Percentiles rank a stretch among this genome's conserved stretches.
phyloP scores from a whole-genome alignment of 371 early-diverging fungal species.

The Mucor indicus region DNA sequence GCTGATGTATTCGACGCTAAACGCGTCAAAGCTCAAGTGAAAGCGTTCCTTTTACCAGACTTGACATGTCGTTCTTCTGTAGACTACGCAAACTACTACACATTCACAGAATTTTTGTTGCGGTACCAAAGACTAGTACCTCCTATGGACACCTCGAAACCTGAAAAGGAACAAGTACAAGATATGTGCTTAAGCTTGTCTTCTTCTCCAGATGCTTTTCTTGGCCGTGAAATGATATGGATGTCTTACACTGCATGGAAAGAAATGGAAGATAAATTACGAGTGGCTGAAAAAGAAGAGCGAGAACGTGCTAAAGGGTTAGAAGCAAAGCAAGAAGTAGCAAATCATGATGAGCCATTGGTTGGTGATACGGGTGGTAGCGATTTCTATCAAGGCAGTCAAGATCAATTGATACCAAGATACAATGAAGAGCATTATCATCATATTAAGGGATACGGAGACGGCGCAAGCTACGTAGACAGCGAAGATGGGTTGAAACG shows the following conservation, averaged over 20 bases:
- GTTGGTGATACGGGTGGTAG: not conserved
- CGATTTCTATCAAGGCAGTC: slow-evolving; percentile 30
- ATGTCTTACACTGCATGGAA: slow-evolving; percentile 73
- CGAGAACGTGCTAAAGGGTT: slow-evolving; percentile 47
- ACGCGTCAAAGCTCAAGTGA: slow-evolving; percentile 63
- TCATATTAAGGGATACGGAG: slow-evolving; percentile 27
- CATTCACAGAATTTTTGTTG: slow-evolving; percentile 60
- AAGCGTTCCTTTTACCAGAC: slow-evolving; percentile 61
- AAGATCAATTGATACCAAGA: slow-evolving; percentile 26
- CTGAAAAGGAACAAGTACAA: slow-evolving; percentile 38
- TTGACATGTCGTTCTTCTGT: slow-evolving; percentile 47
- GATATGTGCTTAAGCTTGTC: slow-evolving; percentile 44
- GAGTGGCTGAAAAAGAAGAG: slow-evolving; percentile 71
- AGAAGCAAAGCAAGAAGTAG: slow-evolving; percentile 18
- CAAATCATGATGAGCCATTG: not conserved
- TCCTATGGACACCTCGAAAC: slow-evolving; percentile 33
- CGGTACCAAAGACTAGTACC: slow-evolving; percentile 51
- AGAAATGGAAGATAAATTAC: slow-evolving; percentile 74
- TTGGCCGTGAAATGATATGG: slow-evolving; percentile 70
- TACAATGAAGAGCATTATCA: slow-evolving; percentile 19
- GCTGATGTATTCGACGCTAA: slow-evolving; percentile 52
- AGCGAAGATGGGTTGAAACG: slow-evolving; percentile 48
- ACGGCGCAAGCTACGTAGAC: slow-evolving; percentile 43
- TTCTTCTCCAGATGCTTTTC: slow-evolving; percentile 31
- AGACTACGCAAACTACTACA: slow-evolving; percentile 65